Base-by-base conservation (phyloP, 495 filamentous ascomycete genomes). In the Penicillium turbatum region DNA sequence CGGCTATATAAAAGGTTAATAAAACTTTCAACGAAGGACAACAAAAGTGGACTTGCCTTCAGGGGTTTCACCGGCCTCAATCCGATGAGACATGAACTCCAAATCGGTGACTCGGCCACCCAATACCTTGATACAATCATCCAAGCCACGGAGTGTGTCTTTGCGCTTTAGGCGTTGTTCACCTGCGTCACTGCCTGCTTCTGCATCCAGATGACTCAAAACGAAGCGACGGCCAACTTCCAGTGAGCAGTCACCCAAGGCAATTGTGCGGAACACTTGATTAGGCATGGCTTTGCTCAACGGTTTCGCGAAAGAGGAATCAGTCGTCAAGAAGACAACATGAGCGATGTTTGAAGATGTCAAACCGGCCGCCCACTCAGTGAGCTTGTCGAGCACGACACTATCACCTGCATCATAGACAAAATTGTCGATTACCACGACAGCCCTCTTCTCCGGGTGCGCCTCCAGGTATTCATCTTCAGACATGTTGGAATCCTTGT, bases 371-470 rank as follows among this genome's bases (percentile, higher is more conserved):
- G 92, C 90, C 89, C 91, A 97, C 62, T 96, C 89, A 6, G 90
- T 82, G 36, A 97, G 80, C 66, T 90, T 95, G 60, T 96, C 90
- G 60, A 95, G 92, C 8, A 97, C 82, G 17, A 96, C 72, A 38
- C 78, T 77, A 54, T 80, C 79, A 19, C 89, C 86, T 26, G 87
- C 75, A 59, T 79, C 82, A 64, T 87, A 88, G 15, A 96, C 67
- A 71, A 96, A 98, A 61, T 96, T 97, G 65, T 98, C 91, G 51
- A 98, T 87, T 8, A 98, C 86, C 5, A 98, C 84, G 1, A 97
- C 86, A 0, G 93, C 85, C 11, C 91, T 71, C 35, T 72, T 78
- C 65, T 97, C 92, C 0, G 93, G 90, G 63, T 98, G 91, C 1
- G 88, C 85, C 63, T 95, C 90, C 0, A 98, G 81, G 56, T 91